Evolutionary conservation across 2,329 filamentous ascomycete species (phyloP).

Genomic region (Talaromyces atroroseus): DNA sequence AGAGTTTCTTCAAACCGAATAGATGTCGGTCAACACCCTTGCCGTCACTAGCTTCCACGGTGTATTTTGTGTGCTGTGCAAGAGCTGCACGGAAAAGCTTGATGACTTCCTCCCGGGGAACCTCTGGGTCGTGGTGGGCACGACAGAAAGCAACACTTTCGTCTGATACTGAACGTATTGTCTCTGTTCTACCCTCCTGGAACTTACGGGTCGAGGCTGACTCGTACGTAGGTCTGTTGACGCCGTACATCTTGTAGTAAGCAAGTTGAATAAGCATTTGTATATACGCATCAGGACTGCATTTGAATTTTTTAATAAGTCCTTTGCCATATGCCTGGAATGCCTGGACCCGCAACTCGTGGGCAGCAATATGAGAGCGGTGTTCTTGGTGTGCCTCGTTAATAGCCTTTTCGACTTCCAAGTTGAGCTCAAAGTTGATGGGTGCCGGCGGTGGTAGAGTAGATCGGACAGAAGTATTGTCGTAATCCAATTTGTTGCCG

Average conservation of each 20-base stretch:
- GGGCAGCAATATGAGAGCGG: conserved; percentile 70
- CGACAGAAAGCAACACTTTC: conserved; percentile 86
- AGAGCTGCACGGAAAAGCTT: conserved; percentile 78
- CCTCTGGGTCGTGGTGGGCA: conserved; percentile 67
- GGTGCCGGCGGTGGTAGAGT: conserved; percentile 74
- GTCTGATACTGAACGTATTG: conserved; percentile 85
- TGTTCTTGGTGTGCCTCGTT: conserved; percentile 75
- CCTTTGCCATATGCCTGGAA: conserved; percentile 98
- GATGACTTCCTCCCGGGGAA: conserved; percentile 60
- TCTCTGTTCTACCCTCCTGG: conserved; percentile 94
- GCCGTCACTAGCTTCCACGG: conserved; percentile 79
- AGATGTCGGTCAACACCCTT: conserved; percentile 93
- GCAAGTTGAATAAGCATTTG: conserved; percentile 98
- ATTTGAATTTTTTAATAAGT: conserved; percentile 99
- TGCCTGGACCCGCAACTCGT: conserved; percentile 88
- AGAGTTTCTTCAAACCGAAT: conserved; percentile 91
- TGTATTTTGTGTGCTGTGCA: conserved; percentile 81
- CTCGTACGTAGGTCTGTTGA: conserved; percentile 96
- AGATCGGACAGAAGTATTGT: conserved; percentile 69
- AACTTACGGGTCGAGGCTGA: conserved; percentile 91
- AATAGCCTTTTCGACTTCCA: conserved; percentile 70
- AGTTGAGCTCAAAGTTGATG: conserved; percentile 71
- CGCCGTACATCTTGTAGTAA: conserved; percentile 98
- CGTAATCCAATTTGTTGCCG: conserved; percentile 88
- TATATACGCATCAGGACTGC: conserved; percentile 93